Base-by-base conservation (phyloP, 2,329 filamentous ascomycete genomes). In the Epichloe elymi region DNA sequence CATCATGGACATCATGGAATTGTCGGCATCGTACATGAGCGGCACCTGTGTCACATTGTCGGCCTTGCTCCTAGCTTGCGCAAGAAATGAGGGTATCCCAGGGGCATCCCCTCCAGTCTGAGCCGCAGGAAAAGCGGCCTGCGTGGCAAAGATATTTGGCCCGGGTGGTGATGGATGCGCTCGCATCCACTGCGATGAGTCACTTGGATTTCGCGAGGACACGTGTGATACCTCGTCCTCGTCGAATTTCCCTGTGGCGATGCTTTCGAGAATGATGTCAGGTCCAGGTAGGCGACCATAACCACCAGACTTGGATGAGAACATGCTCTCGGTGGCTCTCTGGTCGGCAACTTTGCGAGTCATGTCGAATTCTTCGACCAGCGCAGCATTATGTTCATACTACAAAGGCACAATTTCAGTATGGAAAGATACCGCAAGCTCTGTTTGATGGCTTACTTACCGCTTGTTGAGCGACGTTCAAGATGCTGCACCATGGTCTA, bases 331-430 rank as follows among this genome's bases (percentile, higher is more conserved):
- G 8, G 51, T 37, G 19, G 47, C 51, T 39, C 51, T 53, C 44
- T 58, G 58, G 26, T 63, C 61, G 26, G 56, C 56, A n/a, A 61
- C 57, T 42, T 57, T 60, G 30, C 58, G 55, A n/a, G 60, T 63
- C 46, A 54, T 61, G 52, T 65, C 60, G 49, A 65, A 65, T n/a
- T 65, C 59, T 23, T 60, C 59, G 6, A 65, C 58, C 37, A 64
- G 58, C 8, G 56, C 53, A 37, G 57, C 59, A 50, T 63, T 66
- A 20, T 57, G 55, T 12, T 62, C 61, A 26, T 65, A 60, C 61
- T 66, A 42, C 5, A 37, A 30, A 15, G 23, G 15, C 6, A 20
- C 20, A 48, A 10, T 15, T n/a, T 30, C 1, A 26, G 40, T 26
- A 42, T 23, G 11, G 40, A 23, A 20, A 19, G 8, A 33, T 33